Percentiles rank a stretch among this genome's conserved stretches.
phyloP scores from a whole-genome alignment of 1,284 basidiomycete genomes.

The Mycena sp. region DNA sequence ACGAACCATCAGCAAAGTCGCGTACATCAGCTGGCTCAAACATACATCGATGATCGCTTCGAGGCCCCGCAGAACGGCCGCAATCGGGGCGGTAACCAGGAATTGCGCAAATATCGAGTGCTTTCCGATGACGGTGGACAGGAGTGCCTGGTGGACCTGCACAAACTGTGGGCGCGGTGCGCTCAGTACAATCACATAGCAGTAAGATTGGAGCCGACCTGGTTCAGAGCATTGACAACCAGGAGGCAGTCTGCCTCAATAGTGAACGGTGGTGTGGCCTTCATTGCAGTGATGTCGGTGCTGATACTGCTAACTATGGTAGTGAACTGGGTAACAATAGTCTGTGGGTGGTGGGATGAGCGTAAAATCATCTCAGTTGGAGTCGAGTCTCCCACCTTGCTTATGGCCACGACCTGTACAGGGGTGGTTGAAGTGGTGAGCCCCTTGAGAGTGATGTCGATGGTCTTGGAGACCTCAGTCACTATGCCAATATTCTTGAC shows the following conservation, averaged over 20 bases:
- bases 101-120: constrained; percentile 3
- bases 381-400: not conserved
- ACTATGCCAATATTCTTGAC: not conserved
- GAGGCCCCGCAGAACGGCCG: not conserved
- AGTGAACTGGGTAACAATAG: not conserved
- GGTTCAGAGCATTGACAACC: not conserved
- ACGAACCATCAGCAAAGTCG: too few species aligned
- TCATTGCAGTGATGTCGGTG: not conserved
- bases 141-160: not conserved
- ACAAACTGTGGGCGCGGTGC: not conserved
- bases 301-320: not conserved
- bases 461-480: not conserved
- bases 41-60: constrained; percentile 2
- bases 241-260: not conserved
- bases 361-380: not conserved
- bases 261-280: not conserved
- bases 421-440: not conserved
- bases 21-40: not conserved
- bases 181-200: not conserved
- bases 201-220: not conserved
- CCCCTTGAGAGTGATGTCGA: not conserved
- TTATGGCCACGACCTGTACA: not conserved
- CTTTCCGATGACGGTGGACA: constrained; percentile 4
- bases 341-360: not conserved
- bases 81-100: not conserved